Base-by-base conservation (phyloP, 1,284 basidiomycete species). In the Pseudozyma sp. region DNA sequence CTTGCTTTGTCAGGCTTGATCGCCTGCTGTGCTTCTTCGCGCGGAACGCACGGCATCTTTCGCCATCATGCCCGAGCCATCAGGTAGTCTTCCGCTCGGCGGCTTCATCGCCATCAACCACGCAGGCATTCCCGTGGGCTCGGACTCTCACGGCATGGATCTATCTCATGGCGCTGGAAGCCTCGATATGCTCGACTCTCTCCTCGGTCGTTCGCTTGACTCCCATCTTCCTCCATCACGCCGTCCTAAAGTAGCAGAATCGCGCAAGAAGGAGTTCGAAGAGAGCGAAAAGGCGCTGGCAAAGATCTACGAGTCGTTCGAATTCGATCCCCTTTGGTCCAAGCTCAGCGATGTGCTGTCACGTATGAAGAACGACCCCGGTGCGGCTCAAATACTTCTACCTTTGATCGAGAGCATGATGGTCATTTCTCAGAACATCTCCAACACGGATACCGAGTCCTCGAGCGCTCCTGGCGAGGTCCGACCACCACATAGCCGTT, bases 371-470 rank as follows among this genome's bases (percentile, higher is more conserved):
- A 75, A 75, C 43, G 81, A 83, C 43, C 78, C 80, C 2, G 70
- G 71, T 34, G 81, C 82, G 7, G 82, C 81, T 7, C 79, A 81
- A 63, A 77, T 84, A 19, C 64, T 84, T 4, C 53, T 84, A 7
- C 82, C 82, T 14, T 54, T 80, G 50, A 84, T 84, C 50, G 82
- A 84, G 55, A 82, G 80, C 52, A 87, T 99, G 70, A 97, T 99
- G 94, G 96, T 99, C 1, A 93, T 99, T 30, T 97, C 94, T 88
- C 97, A 97, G 85, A 94, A 97, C 83, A 92, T 75, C 14, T 60
- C 75, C 39, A 71, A 58, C 13, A 54, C 77, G 3, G 77, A 77
- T 19, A 39, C 56, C 10, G 70, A 73, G 17, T 35, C 29, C 30
- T 37, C 68, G 10, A 62, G 54, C 35, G 37, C 71, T 51, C 45